Evolutionary conservation across 2,329 filamentous ascomycete genomes (phyloP).

Genomic region (Tricladium varicosporioides): DNA sequence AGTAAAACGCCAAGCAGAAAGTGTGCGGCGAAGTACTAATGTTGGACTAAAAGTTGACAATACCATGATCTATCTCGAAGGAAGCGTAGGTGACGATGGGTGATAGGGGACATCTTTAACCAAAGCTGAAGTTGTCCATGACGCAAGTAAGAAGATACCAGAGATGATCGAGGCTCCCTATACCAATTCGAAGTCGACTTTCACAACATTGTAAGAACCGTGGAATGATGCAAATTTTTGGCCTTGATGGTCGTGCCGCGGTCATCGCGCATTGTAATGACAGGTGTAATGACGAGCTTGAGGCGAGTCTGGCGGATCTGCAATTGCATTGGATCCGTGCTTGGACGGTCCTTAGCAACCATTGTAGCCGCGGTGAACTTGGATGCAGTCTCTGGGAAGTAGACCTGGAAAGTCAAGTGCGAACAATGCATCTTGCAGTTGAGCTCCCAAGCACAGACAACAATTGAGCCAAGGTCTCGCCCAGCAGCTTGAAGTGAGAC

Average conservation of each 20-base stretch:
- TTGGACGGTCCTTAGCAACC: conserved; percentile 41
- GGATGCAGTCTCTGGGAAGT: conserved; percentile 49
- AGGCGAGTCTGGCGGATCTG: conserved; percentile 51
- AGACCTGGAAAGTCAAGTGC: conserved; percentile 42
- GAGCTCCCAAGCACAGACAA: conserved; percentile 25
- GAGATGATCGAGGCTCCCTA: neutral
- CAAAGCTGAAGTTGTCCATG: neutral
- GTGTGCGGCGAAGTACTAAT: neutral
- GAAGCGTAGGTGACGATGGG: neutral
- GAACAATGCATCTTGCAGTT: conserved; percentile 47
- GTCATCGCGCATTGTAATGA: conserved; percentile 54
- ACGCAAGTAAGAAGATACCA: no score
- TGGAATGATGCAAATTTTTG: conserved; percentile 26
- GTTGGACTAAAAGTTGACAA: neutral
- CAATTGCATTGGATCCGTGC: conserved; percentile 41
- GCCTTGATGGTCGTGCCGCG: conserved; percentile 24
- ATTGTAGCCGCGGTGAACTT: conserved; percentile 50
- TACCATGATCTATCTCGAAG: neutral
- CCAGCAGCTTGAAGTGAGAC: conserved; percentile 38
- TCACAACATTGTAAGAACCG: conserved; percentile 28
- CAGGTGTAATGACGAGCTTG: conserved; percentile 53
- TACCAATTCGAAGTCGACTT: neutral
- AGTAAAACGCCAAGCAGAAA: neutral
- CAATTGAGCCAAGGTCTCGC: conserved; percentile 36
- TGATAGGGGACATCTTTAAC: neutral